phyloP scores from a whole-genome alignment of 169 alveolate species.

The Cystoisospora suis region DNA sequence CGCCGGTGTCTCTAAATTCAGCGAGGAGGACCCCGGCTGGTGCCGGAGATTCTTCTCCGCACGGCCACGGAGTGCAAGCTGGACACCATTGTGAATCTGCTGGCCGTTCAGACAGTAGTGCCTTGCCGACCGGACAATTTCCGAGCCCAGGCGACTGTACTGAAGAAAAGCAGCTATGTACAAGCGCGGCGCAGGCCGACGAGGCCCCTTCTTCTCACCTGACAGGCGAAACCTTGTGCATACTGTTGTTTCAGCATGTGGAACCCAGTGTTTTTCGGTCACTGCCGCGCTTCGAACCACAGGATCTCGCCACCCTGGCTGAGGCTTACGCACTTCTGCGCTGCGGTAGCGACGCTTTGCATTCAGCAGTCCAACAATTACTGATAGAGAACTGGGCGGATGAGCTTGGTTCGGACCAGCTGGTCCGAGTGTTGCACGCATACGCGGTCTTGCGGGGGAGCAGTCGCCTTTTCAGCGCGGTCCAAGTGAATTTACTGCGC shows the following conservation, averaged over 20 bases:
- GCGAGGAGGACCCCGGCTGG: too few relatives aligned
- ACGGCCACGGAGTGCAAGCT: too few relatives aligned
- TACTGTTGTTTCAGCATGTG: neutral
- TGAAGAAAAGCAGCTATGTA: too few relatives aligned
- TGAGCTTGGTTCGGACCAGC: constrained; percentile 9
- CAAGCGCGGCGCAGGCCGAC: too few relatives aligned
- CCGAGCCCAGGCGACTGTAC: too few relatives aligned
- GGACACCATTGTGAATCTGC: too few relatives aligned
- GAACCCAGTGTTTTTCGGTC: neutral
- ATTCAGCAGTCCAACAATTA: constrained; percentile 15
- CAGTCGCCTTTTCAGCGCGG: constrained; percentile 45
- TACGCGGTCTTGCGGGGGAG: constrained; percentile 55
- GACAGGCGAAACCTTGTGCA: constrained; percentile 6
- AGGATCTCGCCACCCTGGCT: constrained; percentile 1
- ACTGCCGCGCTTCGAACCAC: constrained; percentile 13
- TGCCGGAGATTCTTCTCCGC: too few relatives aligned
- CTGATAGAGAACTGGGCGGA: constrained; percentile 12
- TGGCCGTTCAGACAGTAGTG: too few relatives aligned
- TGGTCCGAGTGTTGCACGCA: neutral
- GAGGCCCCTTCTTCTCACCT: neutral
- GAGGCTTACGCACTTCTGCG: constrained; percentile 26
- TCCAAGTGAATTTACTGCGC: constrained; percentile 41
- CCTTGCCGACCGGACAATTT: too few relatives aligned
- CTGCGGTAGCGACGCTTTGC: constrained; percentile 37
- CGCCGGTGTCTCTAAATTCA: too few relatives aligned